These are phyloP conservation scores for Fusarium sp. DNA, from an alignment of 2,329 filamentous ascomycete genomes.

Conservation along the genomic window DNA sequence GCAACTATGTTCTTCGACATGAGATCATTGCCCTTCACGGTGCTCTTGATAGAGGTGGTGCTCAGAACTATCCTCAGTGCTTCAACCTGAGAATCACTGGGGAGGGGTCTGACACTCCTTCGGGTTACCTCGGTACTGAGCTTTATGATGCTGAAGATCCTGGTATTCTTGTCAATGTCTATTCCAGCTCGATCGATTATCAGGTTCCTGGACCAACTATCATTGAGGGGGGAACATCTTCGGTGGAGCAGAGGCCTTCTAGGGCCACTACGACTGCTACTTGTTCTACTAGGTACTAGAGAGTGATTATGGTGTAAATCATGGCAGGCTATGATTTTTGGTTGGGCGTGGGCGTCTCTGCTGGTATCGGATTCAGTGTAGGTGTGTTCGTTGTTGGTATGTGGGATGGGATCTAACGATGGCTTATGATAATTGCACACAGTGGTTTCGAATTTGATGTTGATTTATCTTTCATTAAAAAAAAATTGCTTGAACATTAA, in stretches of 20 bases:
- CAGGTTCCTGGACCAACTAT: slow-evolving; percentile 47
- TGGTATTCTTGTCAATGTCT: slow-evolving; percentile 50
- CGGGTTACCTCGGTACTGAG: slow-evolving; percentile 48
- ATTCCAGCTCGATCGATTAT: slow-evolving; percentile 43
- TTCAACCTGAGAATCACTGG: slow-evolving; percentile 59
- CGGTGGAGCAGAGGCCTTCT: slow-evolving; percentile 41
- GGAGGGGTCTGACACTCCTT: slow-evolving; percentile 47
- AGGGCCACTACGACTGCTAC: slow-evolving; percentile 39
- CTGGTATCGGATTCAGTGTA: neutral
- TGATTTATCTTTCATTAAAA: too few species aligned
- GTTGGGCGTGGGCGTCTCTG: neutral
- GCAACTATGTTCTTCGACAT: slow-evolving; percentile 65
- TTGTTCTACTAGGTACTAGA: slow-evolving; percentile 35
- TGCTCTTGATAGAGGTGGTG: slow-evolving; percentile 52
- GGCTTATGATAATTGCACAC: too few species aligned
- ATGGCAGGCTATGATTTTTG: neutral
- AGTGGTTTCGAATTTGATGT: too few species aligned
- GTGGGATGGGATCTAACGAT: too few species aligned
- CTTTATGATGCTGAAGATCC: slow-evolving; percentile 50
- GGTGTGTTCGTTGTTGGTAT: neutral
- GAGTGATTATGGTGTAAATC: neutral
- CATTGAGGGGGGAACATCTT: slow-evolving; percentile 40
- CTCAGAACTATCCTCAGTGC: slow-evolving; percentile 64
- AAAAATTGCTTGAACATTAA: too few species aligned
- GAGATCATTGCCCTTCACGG: slow-evolving; percentile 64